Conservation (phyloP, 73 alveolate species). For the Stentor coeruleus region DNA sequence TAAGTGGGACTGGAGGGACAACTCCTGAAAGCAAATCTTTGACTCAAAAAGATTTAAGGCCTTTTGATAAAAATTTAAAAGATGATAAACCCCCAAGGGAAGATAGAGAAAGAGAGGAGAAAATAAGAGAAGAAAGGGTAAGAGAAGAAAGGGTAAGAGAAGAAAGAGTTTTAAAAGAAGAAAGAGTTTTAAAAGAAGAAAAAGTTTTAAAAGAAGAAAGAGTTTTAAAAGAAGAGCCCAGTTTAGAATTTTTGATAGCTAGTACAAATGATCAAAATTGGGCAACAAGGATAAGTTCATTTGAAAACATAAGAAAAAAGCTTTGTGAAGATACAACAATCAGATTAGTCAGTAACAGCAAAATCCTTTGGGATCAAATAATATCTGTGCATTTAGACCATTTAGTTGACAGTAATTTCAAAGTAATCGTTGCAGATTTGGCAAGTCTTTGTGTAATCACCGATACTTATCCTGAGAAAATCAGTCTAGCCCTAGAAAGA, state of each 20-base stretch:
- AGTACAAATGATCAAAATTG: conserved; percentile 6
- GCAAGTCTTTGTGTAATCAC: conserved; percentile 23
- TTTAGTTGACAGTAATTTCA: conserved; percentile 32
- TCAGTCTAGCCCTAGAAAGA: conserved; percentile 27
- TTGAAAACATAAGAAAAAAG: conserved; percentile 13
- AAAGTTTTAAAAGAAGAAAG: too few relatives aligned
- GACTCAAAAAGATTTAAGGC: too few relatives aligned
- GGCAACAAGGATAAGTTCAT: background rate
- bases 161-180: too few relatives aligned
- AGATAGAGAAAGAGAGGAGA: background rate
- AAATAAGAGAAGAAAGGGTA: background rate
- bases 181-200: too few relatives aligned
- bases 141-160: background rate
- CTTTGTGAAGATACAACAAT: conserved; percentile 5
- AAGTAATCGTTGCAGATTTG: conserved; percentile 26
- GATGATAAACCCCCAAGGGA: background rate
- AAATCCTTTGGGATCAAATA: conserved; percentile 25
- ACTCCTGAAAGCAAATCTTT: background rate
- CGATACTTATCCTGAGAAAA: conserved; percentile 32
- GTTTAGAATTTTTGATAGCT: background rate
- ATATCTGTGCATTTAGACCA: conserved; percentile 32
- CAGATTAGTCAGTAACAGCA: background rate
- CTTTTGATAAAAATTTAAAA: too few relatives aligned
- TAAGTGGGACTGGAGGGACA: background rate
- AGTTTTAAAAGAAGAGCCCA: background rate